These are phyloP conservation scores for Aspergillus sp. DNA, from an alignment of 2,329 filamentous ascomycete species.

Conservation along the genomic window DNA sequence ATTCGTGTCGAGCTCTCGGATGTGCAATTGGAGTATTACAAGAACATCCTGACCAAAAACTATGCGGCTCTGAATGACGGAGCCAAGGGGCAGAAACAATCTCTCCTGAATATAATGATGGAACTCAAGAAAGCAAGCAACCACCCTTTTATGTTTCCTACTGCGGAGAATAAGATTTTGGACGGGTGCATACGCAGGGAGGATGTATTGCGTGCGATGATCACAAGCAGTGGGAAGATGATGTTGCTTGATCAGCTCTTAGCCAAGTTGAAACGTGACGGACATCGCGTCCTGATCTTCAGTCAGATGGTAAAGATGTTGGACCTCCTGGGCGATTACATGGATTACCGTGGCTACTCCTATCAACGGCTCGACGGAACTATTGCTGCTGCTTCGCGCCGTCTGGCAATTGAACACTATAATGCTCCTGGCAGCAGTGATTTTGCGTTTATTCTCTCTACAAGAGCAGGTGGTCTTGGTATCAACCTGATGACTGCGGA, in stretches of 20 bases:
- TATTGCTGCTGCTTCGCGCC: constrained; percentile 77
- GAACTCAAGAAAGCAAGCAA: constrained; percentile 99
- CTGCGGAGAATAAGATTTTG: constrained; percentile 83
- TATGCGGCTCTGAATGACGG: constrained; percentile 91
- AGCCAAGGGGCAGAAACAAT: constrained; percentile 85
- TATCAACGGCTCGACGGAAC: constrained; percentile 95
- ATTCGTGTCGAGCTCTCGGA: constrained; percentile 96
- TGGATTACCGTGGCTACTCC: constrained; percentile 85
- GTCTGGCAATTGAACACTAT: constrained; percentile 95
- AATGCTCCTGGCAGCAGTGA: constrained; percentile 94
- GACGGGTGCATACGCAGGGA: constrained; percentile 74
- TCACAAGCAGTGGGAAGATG: constrained; percentile 98
- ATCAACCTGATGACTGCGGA: constrained; percentile 99
- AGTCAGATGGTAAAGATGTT: constrained; percentile 99
- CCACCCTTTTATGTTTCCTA: constrained; percentile 95
- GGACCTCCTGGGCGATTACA: constrained; percentile 89
- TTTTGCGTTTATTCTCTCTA: constrained; percentile 93
- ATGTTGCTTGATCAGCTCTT: constrained; percentile 96
- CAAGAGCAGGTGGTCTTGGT: constrained; percentile 89
- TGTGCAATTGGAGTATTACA: constrained; percentile 95
- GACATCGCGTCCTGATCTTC: constrained; percentile 94
- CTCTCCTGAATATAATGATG: constrained; percentile 98
- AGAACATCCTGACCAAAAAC: constrained; percentile 95
- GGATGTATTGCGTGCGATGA: constrained; percentile 84
- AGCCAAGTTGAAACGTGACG: constrained; percentile 85